Evolutionary conservation across 2,329 filamentous ascomycete genomes (phyloP).

Genomic region (Microdochium trichocladiopsis): DNA sequence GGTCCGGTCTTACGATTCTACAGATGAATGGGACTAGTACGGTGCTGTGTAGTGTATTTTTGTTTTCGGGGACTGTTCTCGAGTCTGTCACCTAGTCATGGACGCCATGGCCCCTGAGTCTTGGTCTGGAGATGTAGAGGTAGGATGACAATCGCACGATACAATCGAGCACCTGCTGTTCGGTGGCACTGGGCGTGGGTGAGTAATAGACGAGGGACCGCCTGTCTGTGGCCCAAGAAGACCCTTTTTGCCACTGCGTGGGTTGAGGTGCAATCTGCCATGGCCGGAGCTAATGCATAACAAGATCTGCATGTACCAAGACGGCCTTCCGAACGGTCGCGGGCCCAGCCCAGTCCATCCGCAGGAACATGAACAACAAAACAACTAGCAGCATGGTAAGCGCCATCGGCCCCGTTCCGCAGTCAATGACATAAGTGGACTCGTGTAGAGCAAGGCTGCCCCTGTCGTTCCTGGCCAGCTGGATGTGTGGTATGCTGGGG

Average conservation of each 20-base stretch:
- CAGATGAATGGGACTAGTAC: neutral
- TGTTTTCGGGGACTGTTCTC: no score
- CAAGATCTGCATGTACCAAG: neutral
- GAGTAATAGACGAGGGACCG: no score
- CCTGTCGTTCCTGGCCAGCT: neutral
- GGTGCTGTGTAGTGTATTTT: no score
- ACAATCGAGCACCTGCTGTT: neutral
- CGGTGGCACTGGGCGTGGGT: no score
- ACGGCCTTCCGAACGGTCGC: neutral
- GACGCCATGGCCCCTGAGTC: no score
- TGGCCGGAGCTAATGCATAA: no score
- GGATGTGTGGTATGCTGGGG: neutral
- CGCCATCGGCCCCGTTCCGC: neutral
- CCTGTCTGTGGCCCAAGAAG: constrained; percentile 8
- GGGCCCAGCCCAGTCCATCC: neutral
- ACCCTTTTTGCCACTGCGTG: constrained; percentile 17
- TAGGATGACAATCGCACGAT: constrained; percentile 1
- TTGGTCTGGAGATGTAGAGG: neutral
- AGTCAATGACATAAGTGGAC: neutral
- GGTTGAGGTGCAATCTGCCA: constrained; percentile 4
- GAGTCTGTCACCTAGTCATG: no score
- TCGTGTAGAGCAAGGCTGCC: neutral
- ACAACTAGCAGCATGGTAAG: neutral
- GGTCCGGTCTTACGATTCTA: constrained; percentile 5
- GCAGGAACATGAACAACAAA: neutral